Evolutionary conservation across 2,329 filamentous ascomycete species (phyloP), one percentile per base, ranked within the genome.

Genomic region (Saccharata proteae): DNA sequence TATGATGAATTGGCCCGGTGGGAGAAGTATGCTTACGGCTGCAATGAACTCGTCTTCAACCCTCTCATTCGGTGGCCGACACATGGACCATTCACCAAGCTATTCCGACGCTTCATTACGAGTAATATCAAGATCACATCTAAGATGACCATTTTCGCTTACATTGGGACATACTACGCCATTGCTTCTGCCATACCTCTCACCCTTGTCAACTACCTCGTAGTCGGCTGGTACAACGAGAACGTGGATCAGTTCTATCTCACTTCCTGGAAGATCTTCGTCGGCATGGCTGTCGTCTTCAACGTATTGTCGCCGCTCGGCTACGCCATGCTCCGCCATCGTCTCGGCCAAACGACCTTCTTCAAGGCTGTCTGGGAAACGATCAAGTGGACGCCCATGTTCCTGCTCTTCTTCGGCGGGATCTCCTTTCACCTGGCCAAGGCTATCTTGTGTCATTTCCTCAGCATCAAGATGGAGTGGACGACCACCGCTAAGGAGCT

Each of bases 11-110:
- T 40, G 5, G 24, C 29, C 7, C 29, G 38, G 1, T 40, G 38
- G 38, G 29, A 37, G 15, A 40, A 40, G 16, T 40, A 39, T 20
- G 32, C 38, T 4, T 40, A 40, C 27, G 38, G 38, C 26, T 40
- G 38, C 29, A 40, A 30, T 19, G 38, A 40, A 16, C 30, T 40
- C 2, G 31, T 40, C 16, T 40, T 40, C 30, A 17, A 40, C 22
- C 38, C 38, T 6, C 18, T 40, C 6, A 16, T 18, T 12, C 25
- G 16, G 16, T 40, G 38, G 38, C 23, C 29, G 9, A 22, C 16
- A 7, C 28, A 15, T 16, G 33, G 37, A 3, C 38, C 38, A 8
- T 31, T 40, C 13, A 40, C 38, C 5, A 19, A 12, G 10, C 34
- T 40, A 17, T 40, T 40, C 34, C 22, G 21, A 3, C 21, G 20